phyloP scores from a whole-genome alignment of 163 green algal species.

The Prototheca cutis region DNA sequence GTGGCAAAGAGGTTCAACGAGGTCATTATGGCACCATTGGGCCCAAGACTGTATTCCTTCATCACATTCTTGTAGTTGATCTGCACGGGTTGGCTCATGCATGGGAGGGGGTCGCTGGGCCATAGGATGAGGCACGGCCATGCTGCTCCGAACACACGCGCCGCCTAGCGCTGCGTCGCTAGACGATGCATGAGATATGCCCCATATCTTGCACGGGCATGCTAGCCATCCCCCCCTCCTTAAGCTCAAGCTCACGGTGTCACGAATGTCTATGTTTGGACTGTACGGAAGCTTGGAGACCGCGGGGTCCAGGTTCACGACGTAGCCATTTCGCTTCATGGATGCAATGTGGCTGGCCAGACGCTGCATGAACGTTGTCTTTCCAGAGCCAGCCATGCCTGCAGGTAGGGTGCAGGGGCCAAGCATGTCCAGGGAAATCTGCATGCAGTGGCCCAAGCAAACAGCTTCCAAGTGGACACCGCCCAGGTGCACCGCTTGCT shows the following conservation, averaged over 20 bases:
- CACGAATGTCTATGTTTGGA: conserved; percentile 93
- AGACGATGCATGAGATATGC: neutral
- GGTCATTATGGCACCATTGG: conserved; percentile 95
- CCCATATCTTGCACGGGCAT: neutral
- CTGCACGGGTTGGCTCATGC: too few species aligned
- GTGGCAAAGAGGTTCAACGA: conserved; percentile 96
- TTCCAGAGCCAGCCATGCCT: conserved; percentile 95
- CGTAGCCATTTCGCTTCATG: conserved; percentile 51
- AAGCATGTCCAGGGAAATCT: neutral
- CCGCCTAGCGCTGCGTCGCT: too few species aligned
- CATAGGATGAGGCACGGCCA: too few species aligned
- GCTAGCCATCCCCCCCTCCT: neutral
- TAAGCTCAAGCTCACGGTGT: conserved; percentile 61
- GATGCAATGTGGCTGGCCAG: conserved; percentile 68
- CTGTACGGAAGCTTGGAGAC: conserved; percentile 75
- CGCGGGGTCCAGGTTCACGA: conserved; percentile 95
- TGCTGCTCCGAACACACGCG: too few species aligned
- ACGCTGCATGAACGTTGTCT: conserved; percentile 90
- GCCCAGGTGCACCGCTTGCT: too few species aligned
- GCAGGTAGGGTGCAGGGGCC: conserved; percentile 1
- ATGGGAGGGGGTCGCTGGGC: neutral
- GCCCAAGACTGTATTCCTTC: conserved; percentile 92
- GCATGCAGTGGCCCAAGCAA: too few species aligned
- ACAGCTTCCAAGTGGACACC: too few species aligned
- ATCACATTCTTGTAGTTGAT: conserved; percentile 97